phyloP scores from a whole-genome alignment of 352 stramenopile species.

The Phytophthora pinifolia region DNA sequence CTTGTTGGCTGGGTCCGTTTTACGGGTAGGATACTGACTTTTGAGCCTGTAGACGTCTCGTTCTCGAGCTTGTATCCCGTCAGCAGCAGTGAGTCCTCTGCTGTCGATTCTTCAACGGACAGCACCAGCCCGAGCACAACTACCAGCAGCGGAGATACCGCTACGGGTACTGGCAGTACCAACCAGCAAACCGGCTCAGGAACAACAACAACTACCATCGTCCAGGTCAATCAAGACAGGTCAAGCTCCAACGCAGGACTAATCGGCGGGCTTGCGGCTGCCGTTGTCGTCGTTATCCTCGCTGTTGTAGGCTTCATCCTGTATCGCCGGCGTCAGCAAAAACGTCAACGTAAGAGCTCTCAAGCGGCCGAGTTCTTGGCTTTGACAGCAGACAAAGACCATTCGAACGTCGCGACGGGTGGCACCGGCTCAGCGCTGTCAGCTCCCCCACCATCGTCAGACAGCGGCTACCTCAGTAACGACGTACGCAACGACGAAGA shows the following conservation, averaged over 20 bases:
- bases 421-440: constrained; percentile 17
- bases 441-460: constrained; percentile 16
- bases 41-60: constrained; percentile 18
- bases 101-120: constrained; percentile 4
- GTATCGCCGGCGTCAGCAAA: constrained; percentile 19
- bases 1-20: not conserved
- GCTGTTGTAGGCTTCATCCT: constrained; percentile 29
- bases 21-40: constrained; percentile 1
- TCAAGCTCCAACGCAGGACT: constrained; percentile 27
- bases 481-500: constrained; percentile 68
- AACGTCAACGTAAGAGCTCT: constrained; percentile 3
- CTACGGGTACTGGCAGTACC: constrained; percentile 11
- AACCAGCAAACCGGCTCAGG: constrained; percentile 14
- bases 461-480: constrained; percentile 42
- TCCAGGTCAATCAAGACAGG: constrained; percentile 7
- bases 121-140: constrained; percentile 13
- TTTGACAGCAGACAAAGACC: constrained; percentile 10
- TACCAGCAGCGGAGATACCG: not conserved
- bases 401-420: constrained; percentile 1
- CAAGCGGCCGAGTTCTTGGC: constrained; percentile 4
- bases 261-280: constrained; percentile 20
- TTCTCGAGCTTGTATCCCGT: constrained; percentile 35
- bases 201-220: constrained; percentile 8
- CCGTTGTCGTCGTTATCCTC: constrained; percentile 20
- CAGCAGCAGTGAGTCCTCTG: constrained; percentile 15